phyloP scores from a whole-genome alignment of 495 filamentous ascomycete species.

The Daldinia decipiens region DNA sequence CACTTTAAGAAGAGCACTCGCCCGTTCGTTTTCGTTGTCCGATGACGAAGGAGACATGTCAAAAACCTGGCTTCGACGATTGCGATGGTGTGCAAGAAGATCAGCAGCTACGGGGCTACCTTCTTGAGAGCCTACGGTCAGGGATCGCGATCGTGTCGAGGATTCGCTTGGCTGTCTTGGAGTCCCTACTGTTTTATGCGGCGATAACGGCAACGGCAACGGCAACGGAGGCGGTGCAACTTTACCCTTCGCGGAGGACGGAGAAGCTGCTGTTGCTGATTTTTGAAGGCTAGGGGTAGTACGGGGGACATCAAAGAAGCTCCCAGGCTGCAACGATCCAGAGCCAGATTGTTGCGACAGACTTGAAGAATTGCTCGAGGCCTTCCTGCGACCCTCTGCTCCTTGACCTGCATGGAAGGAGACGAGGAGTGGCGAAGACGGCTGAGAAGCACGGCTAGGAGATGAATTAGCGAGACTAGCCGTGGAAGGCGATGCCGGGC shows the following conservation, averaged over 20 bases:
- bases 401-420: slow-evolving; percentile 84
- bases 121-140: slow-evolving; percentile 95
- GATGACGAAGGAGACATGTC: slow-evolving; percentile 98
- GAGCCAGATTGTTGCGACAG: slow-evolving; percentile 78
- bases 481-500: slow-evolving; percentile 86
- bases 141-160: slow-evolving; percentile 76
- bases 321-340: slow-evolving; percentile 76
- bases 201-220: slow-evolving; percentile 59
- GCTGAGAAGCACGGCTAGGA: slow-evolving; percentile 87
- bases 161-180: slow-evolving; percentile 59
- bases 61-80: slow-evolving; percentile 92
- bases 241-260: slow-evolving; percentile 79
- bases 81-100: slow-evolving; percentile 79
- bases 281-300: slow-evolving; percentile 69
- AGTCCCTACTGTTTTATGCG: slow-evolving; percentile 60
- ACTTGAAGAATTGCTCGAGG: slow-evolving; percentile 87
- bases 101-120: slow-evolving; percentile 76
- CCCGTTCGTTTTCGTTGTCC: slow-evolving; percentile 92
- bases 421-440: slow-evolving; percentile 91
- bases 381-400: slow-evolving; percentile 62
- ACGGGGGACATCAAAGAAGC: slow-evolving; percentile 75
- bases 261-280: slow-evolving; percentile 65
- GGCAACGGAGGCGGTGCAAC: slow-evolving; percentile 63
- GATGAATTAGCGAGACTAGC: slow-evolving; percentile 83
- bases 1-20: slow-evolving; percentile 91